phyloP scores from a whole-genome alignment of 208 protist genomes.

The Trypanosoma avium region DNA sequence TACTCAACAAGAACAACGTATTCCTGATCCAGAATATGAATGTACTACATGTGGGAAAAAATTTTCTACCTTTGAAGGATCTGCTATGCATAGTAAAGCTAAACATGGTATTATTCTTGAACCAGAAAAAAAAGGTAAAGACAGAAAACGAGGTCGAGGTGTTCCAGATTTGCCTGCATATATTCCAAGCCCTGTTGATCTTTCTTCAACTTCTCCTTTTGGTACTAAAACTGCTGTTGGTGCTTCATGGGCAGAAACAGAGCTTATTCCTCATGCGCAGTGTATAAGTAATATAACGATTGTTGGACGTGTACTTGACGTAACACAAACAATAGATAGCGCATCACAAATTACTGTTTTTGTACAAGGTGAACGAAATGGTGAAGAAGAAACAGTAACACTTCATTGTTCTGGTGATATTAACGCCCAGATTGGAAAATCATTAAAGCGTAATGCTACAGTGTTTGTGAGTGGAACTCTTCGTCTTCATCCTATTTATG shows the following conservation, averaged over 20 bases:
- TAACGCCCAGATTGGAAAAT: conserved; percentile 9
- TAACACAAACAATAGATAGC: conserved; percentile 27
- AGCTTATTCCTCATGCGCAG: conserved; percentile 68
- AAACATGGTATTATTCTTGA: conserved; percentile 74
- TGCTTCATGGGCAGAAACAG: conserved; percentile 66
- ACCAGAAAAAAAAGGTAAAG: conserved; percentile 21
- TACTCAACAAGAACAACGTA: conserved; percentile 22
- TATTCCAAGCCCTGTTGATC: conserved; percentile 87
- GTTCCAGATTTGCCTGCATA: conserved; percentile 74
- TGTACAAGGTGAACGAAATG: conserved; percentile 32
- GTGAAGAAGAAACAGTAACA: conserved; percentile 51
- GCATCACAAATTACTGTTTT: conserved; percentile 51
- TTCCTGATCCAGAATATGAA: conserved; percentile 31
- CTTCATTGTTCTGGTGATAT: conserved; percentile 52
- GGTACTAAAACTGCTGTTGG: conserved; percentile 25
- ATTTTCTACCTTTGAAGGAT: conserved; percentile 60
- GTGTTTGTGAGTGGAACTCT: conserved; percentile 70
- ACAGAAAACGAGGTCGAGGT: conserved; percentile 5
- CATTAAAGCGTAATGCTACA: conserved; percentile 36
- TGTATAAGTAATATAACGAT: conserved; percentile 74
- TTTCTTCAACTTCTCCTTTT: conserved; percentile 82
- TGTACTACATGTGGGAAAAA: conserved; percentile 61
- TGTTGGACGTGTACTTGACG: conserved; percentile 43
- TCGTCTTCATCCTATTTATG: conserved; percentile 51
- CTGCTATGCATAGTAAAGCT: conserved; percentile 81